Evolutionary conservation across 768 basidiomycete species (phyloP), one percentile per base, ranked within the genome.

Genomic region (Pulveroboletus sp.): DNA sequence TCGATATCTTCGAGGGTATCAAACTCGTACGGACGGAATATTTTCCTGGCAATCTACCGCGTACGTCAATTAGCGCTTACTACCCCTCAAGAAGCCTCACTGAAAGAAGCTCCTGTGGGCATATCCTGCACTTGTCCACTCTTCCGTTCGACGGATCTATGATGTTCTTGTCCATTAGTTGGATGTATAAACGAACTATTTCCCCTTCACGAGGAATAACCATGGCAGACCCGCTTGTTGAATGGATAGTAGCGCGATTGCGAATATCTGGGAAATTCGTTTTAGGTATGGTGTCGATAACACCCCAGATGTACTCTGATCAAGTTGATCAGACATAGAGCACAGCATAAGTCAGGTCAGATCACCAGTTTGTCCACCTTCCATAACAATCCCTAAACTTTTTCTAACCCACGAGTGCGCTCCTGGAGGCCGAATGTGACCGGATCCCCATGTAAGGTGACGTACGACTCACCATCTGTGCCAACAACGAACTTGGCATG

Each of bases 181-280:
- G 87, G 35, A 86, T 77, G 62, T 90, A 90, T 4, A 90, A 56
- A 40, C 88, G 76, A 20, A 88, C 77, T 56, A 75, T 78, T 63
- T 84, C 83, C 1, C 69, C 78, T 59, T 87, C 83, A 29, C 88
- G 76, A 0, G 88, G 88, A 43, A 91, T 87, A 37, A 87, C 61
- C 81, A 90, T 84, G 49, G 83, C 80, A 0, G 84, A 80, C 1
- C 85, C 83, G 42, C 78, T 74, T 32, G 75, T 73, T 0, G 87
- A 88, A 63, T 90, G 87, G n/a, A 90, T 78, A 0, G 70, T 80
- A 41, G 72, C 71, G 53, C 72, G 75, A 47, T 81, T 82, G 14
- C 87, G 80, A 51, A 87, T 82, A 61, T 90, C 87, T 0, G 89
- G 89, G 51, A 90, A 87, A 59, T 89, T 72, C 2, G 87, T 88